Percentiles rank a stretch among this genome's conserved stretches.
Conservation (phyloP, 2,329 filamentous ascomycete species). For the Ascochyta lentis region DNA sequence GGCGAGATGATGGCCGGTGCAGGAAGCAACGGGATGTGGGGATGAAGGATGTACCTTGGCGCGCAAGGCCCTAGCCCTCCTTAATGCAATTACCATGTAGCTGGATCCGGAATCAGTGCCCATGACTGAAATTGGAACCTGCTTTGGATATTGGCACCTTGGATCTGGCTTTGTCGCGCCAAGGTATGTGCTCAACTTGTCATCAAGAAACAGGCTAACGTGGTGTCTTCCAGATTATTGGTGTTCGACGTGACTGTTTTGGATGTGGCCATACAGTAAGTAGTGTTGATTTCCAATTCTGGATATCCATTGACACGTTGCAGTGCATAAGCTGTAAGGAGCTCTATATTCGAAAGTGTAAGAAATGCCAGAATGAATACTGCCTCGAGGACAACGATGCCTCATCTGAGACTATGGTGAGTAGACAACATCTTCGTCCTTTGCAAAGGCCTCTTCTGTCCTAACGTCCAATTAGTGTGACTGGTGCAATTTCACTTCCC, state of each 20-base stretch:
- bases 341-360: conserved; percentile 73
- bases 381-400: conserved; percentile 85
- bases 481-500: conserved; percentile 49
- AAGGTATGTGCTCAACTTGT: conserved; percentile 45
- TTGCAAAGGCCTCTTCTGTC: not conserved
- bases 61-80: conserved; percentile 33
- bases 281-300: not conserved
- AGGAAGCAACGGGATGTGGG: conserved; percentile 66
- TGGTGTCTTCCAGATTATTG: conserved; percentile 47
- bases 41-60: conserved; percentile 51
- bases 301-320: conserved; percentile 11
- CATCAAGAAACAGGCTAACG: conserved; percentile 41
- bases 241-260: conserved; percentile 77
- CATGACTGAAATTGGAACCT: conserved; percentile 43
- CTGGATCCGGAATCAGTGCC: conserved; percentile 48
- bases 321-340: conserved; percentile 80
- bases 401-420: conserved; percentile 67
- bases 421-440: conserved; percentile 6
- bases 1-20: conserved; percentile 60
- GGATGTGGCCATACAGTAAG: conserved; percentile 81
- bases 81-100: conserved; percentile 45
- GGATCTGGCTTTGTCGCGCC: conserved; percentile 44
- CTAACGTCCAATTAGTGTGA: conserved; percentile 42
- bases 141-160: conserved; percentile 44
- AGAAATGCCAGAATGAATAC: conserved; percentile 77